Evolutionary conservation across 768 basidiomycete species (phyloP).

Genomic region (Tubosaeta sp.): DNA sequence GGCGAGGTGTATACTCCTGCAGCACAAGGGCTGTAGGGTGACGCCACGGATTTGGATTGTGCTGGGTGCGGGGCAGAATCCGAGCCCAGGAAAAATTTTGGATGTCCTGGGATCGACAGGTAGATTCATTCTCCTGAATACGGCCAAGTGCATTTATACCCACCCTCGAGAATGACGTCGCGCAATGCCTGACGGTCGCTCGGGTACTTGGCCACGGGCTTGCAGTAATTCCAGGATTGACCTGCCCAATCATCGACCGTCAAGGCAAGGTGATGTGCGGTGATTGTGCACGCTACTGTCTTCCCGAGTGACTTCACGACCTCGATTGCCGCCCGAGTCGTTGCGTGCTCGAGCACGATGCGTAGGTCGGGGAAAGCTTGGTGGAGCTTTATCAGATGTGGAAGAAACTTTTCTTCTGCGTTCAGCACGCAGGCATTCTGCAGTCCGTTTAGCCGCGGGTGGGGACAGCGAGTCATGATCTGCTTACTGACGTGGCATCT

Average conservation of each 20-base stretch:
- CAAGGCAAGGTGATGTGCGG: conserved; percentile 90
- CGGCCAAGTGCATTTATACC: conserved; percentile 5
- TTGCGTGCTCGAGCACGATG: conserved; percentile 97
- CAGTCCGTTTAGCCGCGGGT: neutral
- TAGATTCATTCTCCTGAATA: neutral
- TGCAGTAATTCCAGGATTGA: conserved; percentile 94
- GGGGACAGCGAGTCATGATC: neutral
- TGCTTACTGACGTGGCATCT: conserved; percentile 53
- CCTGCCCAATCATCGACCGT: conserved; percentile 98
- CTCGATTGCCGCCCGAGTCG: conserved; percentile 87
- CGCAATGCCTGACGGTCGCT: conserved; percentile 83
- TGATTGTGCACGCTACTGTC: conserved; percentile 95
- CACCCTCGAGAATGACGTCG: conserved; percentile 73
- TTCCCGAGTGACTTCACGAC: conserved; percentile 71
- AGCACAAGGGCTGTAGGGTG: conserved; percentile 73
- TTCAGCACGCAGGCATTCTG: conserved; percentile 92
- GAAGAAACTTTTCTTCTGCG: conserved; percentile 85
- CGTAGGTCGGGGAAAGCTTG: conserved; percentile 80
- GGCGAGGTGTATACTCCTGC: conserved; percentile 96
- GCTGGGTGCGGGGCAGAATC: conserved; percentile 93
- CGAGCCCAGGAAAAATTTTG: conserved; percentile 95
- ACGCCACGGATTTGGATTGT: conserved; percentile 61
- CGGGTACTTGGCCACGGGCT: conserved; percentile 96
- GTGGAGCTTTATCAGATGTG: conserved; percentile 81
- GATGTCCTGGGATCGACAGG: conserved; percentile 55